Evolutionary conservation across 176 grass and related monocot genomes (phyloP).

Genomic region (Avena eriantha): DNA sequence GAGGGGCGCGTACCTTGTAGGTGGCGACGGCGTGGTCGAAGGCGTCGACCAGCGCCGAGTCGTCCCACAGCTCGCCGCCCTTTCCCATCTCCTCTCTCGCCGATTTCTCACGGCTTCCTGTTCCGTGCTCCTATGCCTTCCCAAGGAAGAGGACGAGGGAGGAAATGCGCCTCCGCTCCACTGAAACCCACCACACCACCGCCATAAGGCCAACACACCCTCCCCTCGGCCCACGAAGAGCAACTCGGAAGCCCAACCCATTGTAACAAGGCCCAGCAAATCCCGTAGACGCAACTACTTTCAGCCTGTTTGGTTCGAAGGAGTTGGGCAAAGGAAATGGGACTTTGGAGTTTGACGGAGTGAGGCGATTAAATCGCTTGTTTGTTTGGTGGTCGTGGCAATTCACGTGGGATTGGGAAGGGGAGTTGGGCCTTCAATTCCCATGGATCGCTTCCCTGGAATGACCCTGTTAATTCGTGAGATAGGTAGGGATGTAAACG

Average conservation of each 20-base stretch:
- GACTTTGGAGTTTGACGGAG: too few species aligned
- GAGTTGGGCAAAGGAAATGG: too few species aligned
- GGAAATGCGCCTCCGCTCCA: background rate
- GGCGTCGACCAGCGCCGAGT: constrained; percentile 77
- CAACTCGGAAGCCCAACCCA: background rate
- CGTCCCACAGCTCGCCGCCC: constrained; percentile 77
- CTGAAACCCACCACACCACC: background rate
- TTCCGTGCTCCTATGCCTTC: background rate
- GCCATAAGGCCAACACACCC: background rate
- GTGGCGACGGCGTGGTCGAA: constrained; percentile 72
- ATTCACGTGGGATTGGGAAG: too few species aligned
- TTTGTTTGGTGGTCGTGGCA: too few species aligned
- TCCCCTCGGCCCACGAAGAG: background rate
- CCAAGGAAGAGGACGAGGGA: background rate
- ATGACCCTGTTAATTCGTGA: too few species aligned
- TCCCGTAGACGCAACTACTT: background rate
- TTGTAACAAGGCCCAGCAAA: background rate
- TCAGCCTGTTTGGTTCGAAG: too few species aligned
- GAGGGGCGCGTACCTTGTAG: constrained; percentile 56
- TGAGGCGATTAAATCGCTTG: too few species aligned
- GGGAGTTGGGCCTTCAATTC: too few species aligned
- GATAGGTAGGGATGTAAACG: too few species aligned
- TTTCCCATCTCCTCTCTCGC: constrained; percentile 60
- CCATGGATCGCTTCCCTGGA: too few species aligned
- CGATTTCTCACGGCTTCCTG: background rate